Evolutionary conservation across 495 filamentous ascomycete genomes (phyloP), one percentile per base, ranked within the genome.

Genomic region (Articulospora tetracladia): DNA sequence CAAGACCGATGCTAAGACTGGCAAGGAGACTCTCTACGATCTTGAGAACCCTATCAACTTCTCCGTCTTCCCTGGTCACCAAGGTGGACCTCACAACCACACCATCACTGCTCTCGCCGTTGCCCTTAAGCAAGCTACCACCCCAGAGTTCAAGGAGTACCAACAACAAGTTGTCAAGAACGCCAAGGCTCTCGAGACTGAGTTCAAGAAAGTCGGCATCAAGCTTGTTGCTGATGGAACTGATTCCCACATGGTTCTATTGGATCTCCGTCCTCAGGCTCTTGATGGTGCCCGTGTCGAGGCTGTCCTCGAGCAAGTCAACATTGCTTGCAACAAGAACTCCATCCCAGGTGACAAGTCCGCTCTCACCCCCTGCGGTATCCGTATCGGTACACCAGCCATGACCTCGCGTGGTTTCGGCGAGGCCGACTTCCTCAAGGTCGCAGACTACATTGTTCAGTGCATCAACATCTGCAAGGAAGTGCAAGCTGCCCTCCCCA

Each of bases 321-420:
- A 97, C 79, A 95, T 98, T 69, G 92, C 95, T 58, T 94, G 90
- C 83, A 99, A 99, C 87, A 99, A 99, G 85, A 99, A 99, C 81
- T 84, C 90, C 53, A 93, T 96, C 53, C 95, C 95, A 58, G 95
- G 95, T 60, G 95, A 99, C 83, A 98, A 96, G 82, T 95, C 90
- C 39, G 95, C 95, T 20, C 85, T 99, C 65, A 95, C 91, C 59
- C 95, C 95, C 49, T 89, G 86, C 69, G 95, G 95, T 79, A 86
- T 99, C 63, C 91, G 95, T 66, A 90, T 98, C 65, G 95, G 95
- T 69, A 93, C 93, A 53, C 95, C 95, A 50, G 95, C 95, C 70
- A 98, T 98, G 94, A 93, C 93, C 63, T 88, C 84, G 68, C 88
- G 94, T 76, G 94, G 94, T 58, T 92, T 98, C 76, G 90, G 93